phyloP scores from a whole-genome alignment of 1,284 basidiomycete genomes.

The Heterobasidion occidentale region DNA sequence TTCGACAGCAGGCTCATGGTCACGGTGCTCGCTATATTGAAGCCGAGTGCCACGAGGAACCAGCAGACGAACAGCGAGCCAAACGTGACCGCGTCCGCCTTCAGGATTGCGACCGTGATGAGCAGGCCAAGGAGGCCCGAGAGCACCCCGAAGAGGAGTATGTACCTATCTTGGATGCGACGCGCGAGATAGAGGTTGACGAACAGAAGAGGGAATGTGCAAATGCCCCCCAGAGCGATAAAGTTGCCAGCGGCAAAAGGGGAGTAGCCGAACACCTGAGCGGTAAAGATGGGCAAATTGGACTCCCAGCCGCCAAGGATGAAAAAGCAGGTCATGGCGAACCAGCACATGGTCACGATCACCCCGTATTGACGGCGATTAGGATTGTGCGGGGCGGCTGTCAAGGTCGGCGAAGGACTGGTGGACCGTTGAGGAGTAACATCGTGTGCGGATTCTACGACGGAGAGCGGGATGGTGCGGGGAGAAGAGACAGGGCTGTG shows the following conservation, averaged over 20 bases:
- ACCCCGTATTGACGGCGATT: slow-evolving; percentile 33
- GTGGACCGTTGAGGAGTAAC: neutral
- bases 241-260: slow-evolving; percentile 64
- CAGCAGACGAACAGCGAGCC: slow-evolving; percentile 52
- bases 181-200: slow-evolving; percentile 48
- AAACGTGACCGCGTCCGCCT: slow-evolving; percentile 27
- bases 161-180: slow-evolving; percentile 54
- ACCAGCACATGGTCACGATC: slow-evolving; percentile 61
- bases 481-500: neutral
- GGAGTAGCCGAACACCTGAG: slow-evolving; percentile 42
- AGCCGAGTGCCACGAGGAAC: slow-evolving; percentile 61
- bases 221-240: slow-evolving; percentile 57
- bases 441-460: neutral
- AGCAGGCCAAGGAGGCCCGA: slow-evolving; percentile 47
- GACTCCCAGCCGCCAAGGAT: slow-evolving; percentile 66
- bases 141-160: slow-evolving; percentile 43
- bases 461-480: neutral
- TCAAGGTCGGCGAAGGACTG: neutral
- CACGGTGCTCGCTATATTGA: slow-evolving; percentile 60
- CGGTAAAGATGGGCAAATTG: slow-evolving; percentile 61
- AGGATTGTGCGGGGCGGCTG: neutral
- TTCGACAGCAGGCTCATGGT: slow-evolving; percentile 61
- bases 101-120: slow-evolving; percentile 33
- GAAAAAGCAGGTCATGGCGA: slow-evolving; percentile 68
- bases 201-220: slow-evolving; percentile 60